Evolutionary conservation across 345 rosid genomes (phyloP).

Genomic region (Ricinus communis): DNA sequence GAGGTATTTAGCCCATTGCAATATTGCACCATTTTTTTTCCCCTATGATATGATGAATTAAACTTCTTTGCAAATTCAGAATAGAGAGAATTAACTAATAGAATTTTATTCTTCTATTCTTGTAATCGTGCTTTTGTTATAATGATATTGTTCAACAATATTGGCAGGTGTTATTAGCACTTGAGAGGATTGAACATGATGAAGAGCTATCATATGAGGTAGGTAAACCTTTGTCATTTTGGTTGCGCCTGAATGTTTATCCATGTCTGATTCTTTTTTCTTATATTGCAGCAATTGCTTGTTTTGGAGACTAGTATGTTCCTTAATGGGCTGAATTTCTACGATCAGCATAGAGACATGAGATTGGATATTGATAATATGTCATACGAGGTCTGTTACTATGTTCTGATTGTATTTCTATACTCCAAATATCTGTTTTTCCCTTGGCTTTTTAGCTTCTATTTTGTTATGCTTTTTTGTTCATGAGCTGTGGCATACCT

Average conservation of each 20-base stretch:
- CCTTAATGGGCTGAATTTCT: constrained; percentile 62
- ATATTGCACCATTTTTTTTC: not conserved
- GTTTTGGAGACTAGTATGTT: constrained; percentile 76
- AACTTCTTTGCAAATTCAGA: not conserved
- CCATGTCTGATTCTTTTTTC: constrained; percentile 10
- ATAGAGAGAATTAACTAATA: not conserved
- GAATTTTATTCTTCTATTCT: not conserved
- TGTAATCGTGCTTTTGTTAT: not conserved
- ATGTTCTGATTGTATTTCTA: not conserved
- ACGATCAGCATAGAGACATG: constrained; percentile 93
- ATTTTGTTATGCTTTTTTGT: constrained; percentile 1
- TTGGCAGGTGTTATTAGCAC: constrained; percentile 72
- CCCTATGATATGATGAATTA: not conserved
- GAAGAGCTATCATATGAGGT: constrained; percentile 83
- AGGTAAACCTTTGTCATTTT: constrained; percentile 22
- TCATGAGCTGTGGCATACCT: not conserved
- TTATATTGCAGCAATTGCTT: constrained; percentile 72
- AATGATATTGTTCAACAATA: constrained; percentile 15
- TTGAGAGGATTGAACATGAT: constrained; percentile 89
- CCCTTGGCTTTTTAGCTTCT: not conserved
- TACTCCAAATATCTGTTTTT: no score
- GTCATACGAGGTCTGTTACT: constrained; percentile 86
- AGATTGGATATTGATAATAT: constrained; percentile 93
- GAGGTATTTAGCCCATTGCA: constrained; percentile 51
- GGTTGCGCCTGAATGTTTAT: not conserved